Evolutionary conservation across 2,329 filamentous ascomycete species (phyloP), one percentile per base, ranked within the genome.

Genomic region (Cryphonectria naterciae): DNA sequence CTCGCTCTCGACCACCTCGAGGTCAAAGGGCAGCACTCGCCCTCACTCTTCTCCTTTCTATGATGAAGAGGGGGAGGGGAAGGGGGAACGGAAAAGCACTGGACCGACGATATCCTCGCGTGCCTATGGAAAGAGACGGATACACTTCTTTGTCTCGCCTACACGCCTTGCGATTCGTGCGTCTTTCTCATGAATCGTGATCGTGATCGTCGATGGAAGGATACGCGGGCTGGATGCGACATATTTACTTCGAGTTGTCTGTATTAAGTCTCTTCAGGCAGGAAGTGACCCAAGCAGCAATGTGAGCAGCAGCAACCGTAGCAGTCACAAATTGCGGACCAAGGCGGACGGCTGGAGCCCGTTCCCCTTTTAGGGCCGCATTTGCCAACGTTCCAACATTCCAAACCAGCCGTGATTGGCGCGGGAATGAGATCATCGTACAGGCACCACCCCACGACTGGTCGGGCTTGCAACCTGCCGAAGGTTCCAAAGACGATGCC

Each of bases 341-440:
- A 49, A 49, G 46, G n/a, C 54, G 54, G 54, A 56, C 54, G 25
- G 54, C 54, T 32, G 60, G 60, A 35, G 10, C 32, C 19, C 61
- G 41, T 49, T 2, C 46, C 35, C 37, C 13, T 11, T 64, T 17
- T 39, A 43, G 35, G 46, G n/a, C 37, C 39, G 37, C 22, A 39
- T 39, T n/a, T 49, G 41, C 61, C 37, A 46, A 25, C 46, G 4
- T 32, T 22, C 37, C 37, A 41, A 15, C 37, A 32, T 19, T 11
- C 8, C 62, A 65, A n/a, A 35, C 28, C 56, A 22, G 54, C 56
- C 49, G 64, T 70, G 64, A 70, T 70, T 67, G 68, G 68, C 56
- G 68, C 68, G 68, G 43, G 56, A 67, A 67, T 70, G 64, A 67
- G 68, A 70, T 67, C 64, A 70, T 66, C 25, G 28, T 65, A 28